phyloP scores from a whole-genome alignment of 768 basidiomycete genomes.

The Tulasnella sp. region DNA sequence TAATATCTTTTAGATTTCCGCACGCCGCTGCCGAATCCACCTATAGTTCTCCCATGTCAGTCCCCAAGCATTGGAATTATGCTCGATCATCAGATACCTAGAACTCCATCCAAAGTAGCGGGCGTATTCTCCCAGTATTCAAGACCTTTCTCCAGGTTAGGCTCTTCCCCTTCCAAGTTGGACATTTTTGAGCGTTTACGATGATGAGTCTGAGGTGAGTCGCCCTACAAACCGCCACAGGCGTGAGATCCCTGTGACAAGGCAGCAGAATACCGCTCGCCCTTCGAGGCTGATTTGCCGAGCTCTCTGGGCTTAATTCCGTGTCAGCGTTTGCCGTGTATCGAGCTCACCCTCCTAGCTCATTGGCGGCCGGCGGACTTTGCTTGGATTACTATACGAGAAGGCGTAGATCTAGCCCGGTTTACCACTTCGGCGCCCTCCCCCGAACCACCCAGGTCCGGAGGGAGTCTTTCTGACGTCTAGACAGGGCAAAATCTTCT shows the following conservation, averaged over 20 bases:
- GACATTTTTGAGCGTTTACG: not conserved
- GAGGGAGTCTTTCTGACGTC: not conserved
- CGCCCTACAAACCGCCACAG: not conserved
- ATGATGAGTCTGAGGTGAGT: not conserved
- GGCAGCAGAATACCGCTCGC: not conserved
- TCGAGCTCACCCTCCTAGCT: not conserved
- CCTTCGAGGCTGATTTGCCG: not conserved
- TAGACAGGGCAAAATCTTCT: not conserved
- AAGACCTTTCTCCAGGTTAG: conserved; percentile 68
- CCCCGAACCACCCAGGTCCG: not conserved
- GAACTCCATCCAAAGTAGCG: conserved; percentile 78
- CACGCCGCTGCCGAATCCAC: conserved; percentile 51
- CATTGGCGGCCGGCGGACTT: too few species aligned
- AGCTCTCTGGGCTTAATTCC: not conserved
- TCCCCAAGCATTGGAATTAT: conserved; percentile 32
- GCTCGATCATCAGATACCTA: conserved; percentile 42
- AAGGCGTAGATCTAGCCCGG: not conserved
- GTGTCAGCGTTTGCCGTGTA: too few species aligned
- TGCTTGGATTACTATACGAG: too few species aligned
- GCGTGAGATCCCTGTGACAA: not conserved
- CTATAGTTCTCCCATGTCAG: conserved; percentile 26
- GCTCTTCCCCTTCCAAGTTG: conserved; percentile 24
- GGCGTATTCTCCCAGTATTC: conserved; percentile 80
- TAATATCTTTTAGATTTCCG: not conserved
- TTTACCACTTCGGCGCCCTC: not conserved